phyloP scores from a whole-genome alignment of 306 rosid species.

The Quercus mongolica region DNA sequence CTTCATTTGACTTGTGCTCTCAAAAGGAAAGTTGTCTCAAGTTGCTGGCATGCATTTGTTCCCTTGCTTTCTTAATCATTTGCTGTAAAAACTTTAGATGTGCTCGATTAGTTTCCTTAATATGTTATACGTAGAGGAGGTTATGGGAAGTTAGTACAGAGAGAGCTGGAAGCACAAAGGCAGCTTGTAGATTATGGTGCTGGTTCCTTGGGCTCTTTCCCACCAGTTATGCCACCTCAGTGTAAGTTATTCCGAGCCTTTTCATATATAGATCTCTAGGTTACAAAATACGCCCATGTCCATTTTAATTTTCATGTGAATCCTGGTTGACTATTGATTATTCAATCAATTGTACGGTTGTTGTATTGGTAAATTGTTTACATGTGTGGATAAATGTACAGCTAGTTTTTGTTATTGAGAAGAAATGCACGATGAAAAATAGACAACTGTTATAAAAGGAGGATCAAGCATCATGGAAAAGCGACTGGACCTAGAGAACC shows the following conservation, averaged over 20 bases:
- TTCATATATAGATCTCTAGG: slow-evolving; percentile 20
- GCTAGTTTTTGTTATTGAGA: background rate
- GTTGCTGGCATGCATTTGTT: background rate
- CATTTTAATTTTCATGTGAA: background rate
- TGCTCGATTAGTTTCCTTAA: slow-evolving; percentile 51
- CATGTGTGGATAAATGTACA: background rate
- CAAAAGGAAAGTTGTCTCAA: background rate
- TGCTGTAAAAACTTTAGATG: background rate
- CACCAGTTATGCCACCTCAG: slow-evolving; percentile 59
- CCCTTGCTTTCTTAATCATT: background rate
- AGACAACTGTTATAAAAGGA: background rate
- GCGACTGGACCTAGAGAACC: background rate
- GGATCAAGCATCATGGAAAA: background rate
- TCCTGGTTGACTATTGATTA: background rate
- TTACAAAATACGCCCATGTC: slow-evolving; percentile 3
- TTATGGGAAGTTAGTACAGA: slow-evolving; percentile 86
- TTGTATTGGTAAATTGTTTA: background rate
- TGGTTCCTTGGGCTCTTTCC: slow-evolving; percentile 88
- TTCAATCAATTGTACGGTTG: background rate
- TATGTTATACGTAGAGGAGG: slow-evolving; percentile 83
- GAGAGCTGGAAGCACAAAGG: slow-evolving; percentile 93
- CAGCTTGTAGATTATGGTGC: slow-evolving; percentile 94
- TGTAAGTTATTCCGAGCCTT: slow-evolving; percentile 51
- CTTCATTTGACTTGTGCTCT: background rate
- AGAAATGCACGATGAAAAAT: background rate